Percentiles rank a stretch among this genome's conserved stretches.
Conservation (phyloP, 2,329 filamentous ascomycete genomes). For the Parastagonospora nodorum region DNA sequence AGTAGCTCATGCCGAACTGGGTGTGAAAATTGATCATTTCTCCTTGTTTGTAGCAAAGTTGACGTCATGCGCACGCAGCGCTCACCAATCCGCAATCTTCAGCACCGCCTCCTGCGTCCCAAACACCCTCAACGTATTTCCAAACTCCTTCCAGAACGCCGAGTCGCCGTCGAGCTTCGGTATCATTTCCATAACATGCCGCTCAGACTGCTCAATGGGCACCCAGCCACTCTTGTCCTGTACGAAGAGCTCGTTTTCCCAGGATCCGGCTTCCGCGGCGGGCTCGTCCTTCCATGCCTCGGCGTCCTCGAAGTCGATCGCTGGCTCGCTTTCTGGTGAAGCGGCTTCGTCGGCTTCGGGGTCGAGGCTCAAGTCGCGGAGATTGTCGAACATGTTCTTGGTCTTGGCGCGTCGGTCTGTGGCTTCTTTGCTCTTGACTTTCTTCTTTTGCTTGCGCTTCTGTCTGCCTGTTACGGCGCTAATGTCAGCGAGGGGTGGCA, state of each 20-base stretch:
- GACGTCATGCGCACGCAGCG: too few relatives aligned
- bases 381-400: constrained; percentile 33
- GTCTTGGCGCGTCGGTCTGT: constrained; percentile 24
- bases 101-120: constrained; percentile 59
- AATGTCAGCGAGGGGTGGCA: constrained; percentile 16
- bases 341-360: constrained; percentile 5
- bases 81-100: constrained; percentile 28
- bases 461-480: constrained; percentile 5
- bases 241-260: constrained; percentile 25
- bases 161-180: constrained; percentile 52
- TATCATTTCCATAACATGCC: constrained; percentile 52
- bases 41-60: too few relatives aligned
- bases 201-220: constrained; percentile 19
- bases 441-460: constrained; percentile 13
- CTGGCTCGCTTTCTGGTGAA: constrained; percentile 16
- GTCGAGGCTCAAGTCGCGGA: constrained; percentile 13
- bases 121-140: constrained; percentile 65
- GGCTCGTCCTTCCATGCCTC: constrained; percentile 5
- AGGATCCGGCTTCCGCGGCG: constrained; percentile 9
- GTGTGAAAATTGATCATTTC: too few relatives aligned
- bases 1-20: too few relatives aligned
- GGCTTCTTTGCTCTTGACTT: constrained; percentile 12
- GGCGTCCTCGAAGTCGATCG: neutral
- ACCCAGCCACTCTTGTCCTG: constrained; percentile 27
- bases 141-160: constrained; percentile 63